Conservation (phyloP, 441 rosid species). For the Aquilaria agallochum region DNA sequence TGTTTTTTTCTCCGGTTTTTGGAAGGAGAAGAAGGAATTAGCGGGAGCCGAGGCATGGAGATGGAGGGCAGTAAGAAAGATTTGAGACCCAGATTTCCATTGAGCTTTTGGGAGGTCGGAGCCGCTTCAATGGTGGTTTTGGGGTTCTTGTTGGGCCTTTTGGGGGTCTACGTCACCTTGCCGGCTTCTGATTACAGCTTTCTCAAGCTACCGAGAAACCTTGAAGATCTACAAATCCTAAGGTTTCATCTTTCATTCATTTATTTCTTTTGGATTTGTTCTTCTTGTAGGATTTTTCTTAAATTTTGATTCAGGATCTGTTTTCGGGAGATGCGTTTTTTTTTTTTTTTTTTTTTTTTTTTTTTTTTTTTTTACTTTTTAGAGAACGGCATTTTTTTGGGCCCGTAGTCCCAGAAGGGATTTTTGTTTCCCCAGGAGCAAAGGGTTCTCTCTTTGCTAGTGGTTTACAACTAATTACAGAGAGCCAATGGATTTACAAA, state of each 20-base stretch:
- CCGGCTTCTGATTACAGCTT: conserved; percentile 86
- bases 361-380: background rate
- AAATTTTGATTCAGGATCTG: background rate
- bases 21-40: conserved; percentile 5
- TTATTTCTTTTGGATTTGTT: background rate
- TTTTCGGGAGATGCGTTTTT: background rate
- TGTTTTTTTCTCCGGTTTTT: conserved; percentile 20
- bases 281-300: background rate
- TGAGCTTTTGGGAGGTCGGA: conserved; percentile 61
- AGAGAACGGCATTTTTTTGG: too few relatives aligned
- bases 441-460: too few relatives aligned
- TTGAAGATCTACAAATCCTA: conserved; percentile 81
- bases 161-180: conserved; percentile 73
- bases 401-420: too few relatives aligned
- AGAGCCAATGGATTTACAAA: too few relatives aligned
- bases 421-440: too few relatives aligned
- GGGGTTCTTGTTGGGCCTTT: conserved; percentile 48
- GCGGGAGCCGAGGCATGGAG: conserved; percentile 19
- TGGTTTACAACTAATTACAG: too few relatives aligned
- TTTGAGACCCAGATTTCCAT: conserved; percentile 28
- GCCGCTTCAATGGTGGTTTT: conserved; percentile 49
- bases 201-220: conserved; percentile 82
- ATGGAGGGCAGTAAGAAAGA: conserved; percentile 15
- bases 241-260: conserved; percentile 32
- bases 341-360: background rate